phyloP scores from a whole-genome alignment of 495 filamentous ascomycete species.

The Lepidopterella palustris region DNA sequence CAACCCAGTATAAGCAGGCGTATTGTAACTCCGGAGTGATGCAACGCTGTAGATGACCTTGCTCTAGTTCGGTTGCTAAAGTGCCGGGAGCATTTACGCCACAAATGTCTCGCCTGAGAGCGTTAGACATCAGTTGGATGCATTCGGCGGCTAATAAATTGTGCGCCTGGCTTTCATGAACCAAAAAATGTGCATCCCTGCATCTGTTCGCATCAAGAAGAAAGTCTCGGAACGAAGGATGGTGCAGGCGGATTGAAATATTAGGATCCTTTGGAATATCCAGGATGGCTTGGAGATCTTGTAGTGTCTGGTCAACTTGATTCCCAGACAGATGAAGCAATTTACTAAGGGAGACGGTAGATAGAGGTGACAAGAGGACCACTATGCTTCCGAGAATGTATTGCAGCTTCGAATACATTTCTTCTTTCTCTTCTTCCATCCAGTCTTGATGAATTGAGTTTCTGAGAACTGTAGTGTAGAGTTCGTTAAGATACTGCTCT shows the following conservation, averaged over 20 bases:
- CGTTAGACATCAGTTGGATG: slow-evolving; percentile 28
- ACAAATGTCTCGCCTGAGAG: slow-evolving; percentile 38
- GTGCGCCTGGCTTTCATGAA: slow-evolving; percentile 37
- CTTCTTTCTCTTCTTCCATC: slow-evolving; percentile 4
- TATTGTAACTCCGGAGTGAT: neutral
- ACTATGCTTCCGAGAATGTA: too few relatives aligned
- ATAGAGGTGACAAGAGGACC: too few relatives aligned
- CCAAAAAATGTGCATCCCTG: slow-evolving; percentile 34
- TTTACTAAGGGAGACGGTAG: too few relatives aligned
- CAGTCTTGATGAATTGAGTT: slow-evolving; percentile 5
- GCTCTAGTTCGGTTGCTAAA: neutral
- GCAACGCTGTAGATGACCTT: neutral
- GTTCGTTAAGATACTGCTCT: slow-evolving; percentile 7
- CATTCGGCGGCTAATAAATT: slow-evolving; percentile 31
- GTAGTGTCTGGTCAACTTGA: neutral
- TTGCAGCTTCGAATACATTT: too few relatives aligned
- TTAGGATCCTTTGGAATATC: slow-evolving; percentile 29
- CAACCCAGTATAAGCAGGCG: slow-evolving; percentile 31
- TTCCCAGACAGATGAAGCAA: too few relatives aligned
- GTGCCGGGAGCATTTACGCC: slow-evolving; percentile 25
- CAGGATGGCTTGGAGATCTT: slow-evolving; percentile 32
- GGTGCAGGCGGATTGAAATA: slow-evolving; percentile 36
- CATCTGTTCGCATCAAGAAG: slow-evolving; percentile 28
- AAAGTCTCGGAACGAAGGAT: slow-evolving; percentile 48
- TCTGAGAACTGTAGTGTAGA: slow-evolving; percentile 18